phyloP scores from a whole-genome alignment of 805 yeast species.

The Yamadazyma phyllophila region DNA sequence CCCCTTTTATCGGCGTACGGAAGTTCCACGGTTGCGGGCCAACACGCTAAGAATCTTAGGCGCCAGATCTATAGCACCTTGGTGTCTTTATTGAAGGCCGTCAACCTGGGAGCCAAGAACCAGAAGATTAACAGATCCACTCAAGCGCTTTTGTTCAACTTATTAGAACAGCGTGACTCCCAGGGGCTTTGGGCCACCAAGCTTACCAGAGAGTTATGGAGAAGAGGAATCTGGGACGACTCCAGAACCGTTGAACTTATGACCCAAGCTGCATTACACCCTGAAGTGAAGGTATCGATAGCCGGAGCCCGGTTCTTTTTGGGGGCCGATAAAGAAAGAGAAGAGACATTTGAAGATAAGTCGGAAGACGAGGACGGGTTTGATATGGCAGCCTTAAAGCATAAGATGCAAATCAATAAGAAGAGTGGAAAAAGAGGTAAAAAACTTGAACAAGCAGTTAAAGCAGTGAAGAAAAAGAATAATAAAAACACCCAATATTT shows the following conservation, averaged over 20 bases:
- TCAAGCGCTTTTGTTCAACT: slow-evolving; percentile 86
- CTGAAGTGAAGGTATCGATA: slow-evolving; percentile 79
- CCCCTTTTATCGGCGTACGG: slow-evolving; percentile 75
- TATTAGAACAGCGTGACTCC: slow-evolving; percentile 71
- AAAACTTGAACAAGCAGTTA: slow-evolving; percentile 73
- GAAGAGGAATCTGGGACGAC: slow-evolving; percentile 98
- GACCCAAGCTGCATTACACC: slow-evolving; percentile 92
- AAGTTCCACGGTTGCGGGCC: slow-evolving; percentile 38
- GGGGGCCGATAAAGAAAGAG: slow-evolving; percentile 94
- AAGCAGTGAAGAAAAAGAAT: slow-evolving; percentile 63
- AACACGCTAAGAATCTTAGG: slow-evolving; percentile 78
- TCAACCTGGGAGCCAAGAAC: slow-evolving; percentile 85
- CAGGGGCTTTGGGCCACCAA: slow-evolving; percentile 97
- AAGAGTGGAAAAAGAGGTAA: slow-evolving; percentile 77
- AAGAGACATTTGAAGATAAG: slow-evolving; percentile 73
- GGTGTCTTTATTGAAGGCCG: slow-evolving; percentile 72
- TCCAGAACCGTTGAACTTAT: slow-evolving; percentile 94
- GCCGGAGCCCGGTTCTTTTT: slow-evolving; percentile 90
- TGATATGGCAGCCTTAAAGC: slow-evolving; percentile 72
- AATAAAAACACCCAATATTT: slow-evolving; percentile 58
- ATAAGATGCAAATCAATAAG: slow-evolving; percentile 80
- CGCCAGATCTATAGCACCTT: slow-evolving; percentile 78
- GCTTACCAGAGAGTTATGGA: slow-evolving; percentile 92
- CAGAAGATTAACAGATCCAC: slow-evolving; percentile 87
- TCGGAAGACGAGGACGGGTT: slow-evolving; percentile 55